Base-by-base conservation (phyloP, 495 filamentous ascomycete genomes). In the Trichoderma reesei region DNA sequence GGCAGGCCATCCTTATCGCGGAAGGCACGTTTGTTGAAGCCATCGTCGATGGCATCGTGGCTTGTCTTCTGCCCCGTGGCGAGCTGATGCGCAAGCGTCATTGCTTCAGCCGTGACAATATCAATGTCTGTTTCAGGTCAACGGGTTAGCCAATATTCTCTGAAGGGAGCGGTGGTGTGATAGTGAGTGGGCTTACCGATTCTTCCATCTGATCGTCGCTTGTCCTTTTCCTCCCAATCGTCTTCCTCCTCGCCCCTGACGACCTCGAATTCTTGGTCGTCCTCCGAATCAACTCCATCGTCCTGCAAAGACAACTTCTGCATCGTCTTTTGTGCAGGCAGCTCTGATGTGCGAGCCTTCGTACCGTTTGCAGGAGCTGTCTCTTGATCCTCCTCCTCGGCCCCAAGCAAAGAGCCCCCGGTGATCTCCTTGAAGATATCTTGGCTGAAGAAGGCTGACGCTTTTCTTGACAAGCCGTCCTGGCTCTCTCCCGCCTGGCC, bases 71-170 rank as follows among this genome's bases (percentile, higher is more conserved):
- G 81, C 31, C 95, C 95, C 0, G 86, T 88, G 31, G 91, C 94
- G 64, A 99, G 85, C 70, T 90, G 83, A 64, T 98, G 94, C 2
- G 94, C 94, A n/a, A 99, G 82, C 8, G 91, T 91, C 94, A 99
- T 99, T 65, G 94, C 94, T 79, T 99, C 95, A 20, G 92, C 94
- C 9, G 94, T 99, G 68, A 98, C 94, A 69, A 99, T 97, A 73
- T 97, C 90, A 78, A 99, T 97, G 67, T 96, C 91, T 86, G 75
- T 63, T 68, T n/a, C 26, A 26, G 26, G 26, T 26, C 26, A 33
- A 1, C 59, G 41, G 61, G 68, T 79, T 74, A 75, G 78, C 67
- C 68, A 26, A 61, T 20, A 9, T 61, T 41, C 4, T 7, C 20
- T 20, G 1, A 60, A 5, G 13, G 26, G 3, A 26, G 36, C 14